Percentiles rank a stretch among this genome's conserved stretches.
Conservation (phyloP, 257 asterid species). For the Cruciata laevipes region DNA sequence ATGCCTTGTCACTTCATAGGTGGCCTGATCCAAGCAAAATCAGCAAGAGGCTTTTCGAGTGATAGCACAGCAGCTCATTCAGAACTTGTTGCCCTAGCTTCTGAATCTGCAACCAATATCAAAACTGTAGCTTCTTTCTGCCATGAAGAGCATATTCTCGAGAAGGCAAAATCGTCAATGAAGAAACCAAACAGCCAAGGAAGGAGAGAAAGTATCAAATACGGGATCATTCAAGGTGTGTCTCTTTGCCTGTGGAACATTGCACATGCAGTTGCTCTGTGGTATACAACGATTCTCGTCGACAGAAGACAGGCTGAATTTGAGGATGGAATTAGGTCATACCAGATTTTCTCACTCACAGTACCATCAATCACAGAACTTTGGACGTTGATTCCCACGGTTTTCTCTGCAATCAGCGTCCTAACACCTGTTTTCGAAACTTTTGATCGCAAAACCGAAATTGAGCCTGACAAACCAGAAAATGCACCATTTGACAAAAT, state of each 20-base stretch:
- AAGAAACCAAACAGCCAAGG: slow-evolving; percentile 42
- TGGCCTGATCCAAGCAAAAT: slow-evolving; percentile 75
- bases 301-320: slow-evolving; percentile 55
- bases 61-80: slow-evolving; percentile 52
- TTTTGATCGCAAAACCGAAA: slow-evolving; percentile 56
- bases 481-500: slow-evolving; percentile 31
- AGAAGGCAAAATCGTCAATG: slow-evolving; percentile 42
- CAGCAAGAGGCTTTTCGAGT: slow-evolving; percentile 72
- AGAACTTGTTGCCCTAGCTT: slow-evolving; percentile 58
- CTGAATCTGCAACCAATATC: slow-evolving; percentile 65
- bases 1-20: slow-evolving; percentile 92
- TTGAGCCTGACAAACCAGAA: slow-evolving; percentile 50
- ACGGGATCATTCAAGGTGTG: slow-evolving; percentile 62
- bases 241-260: slow-evolving; percentile 78
- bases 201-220: slow-evolving; percentile 55
- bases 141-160: slow-evolving; percentile 55
- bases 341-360: slow-evolving; percentile 73
- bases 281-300: slow-evolving; percentile 62
- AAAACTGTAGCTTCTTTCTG: slow-evolving; percentile 69
- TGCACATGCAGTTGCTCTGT: slow-evolving; percentile 76
- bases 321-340: slow-evolving; percentile 59
- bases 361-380: slow-evolving; percentile 78
- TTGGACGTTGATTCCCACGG: slow-evolving; percentile 76
- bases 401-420: slow-evolving; percentile 60
- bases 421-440: slow-evolving; percentile 61